Conservation (phyloP, 2,329 filamentous ascomycete genomes). For the Colletotrichum chrysophilum region DNA sequence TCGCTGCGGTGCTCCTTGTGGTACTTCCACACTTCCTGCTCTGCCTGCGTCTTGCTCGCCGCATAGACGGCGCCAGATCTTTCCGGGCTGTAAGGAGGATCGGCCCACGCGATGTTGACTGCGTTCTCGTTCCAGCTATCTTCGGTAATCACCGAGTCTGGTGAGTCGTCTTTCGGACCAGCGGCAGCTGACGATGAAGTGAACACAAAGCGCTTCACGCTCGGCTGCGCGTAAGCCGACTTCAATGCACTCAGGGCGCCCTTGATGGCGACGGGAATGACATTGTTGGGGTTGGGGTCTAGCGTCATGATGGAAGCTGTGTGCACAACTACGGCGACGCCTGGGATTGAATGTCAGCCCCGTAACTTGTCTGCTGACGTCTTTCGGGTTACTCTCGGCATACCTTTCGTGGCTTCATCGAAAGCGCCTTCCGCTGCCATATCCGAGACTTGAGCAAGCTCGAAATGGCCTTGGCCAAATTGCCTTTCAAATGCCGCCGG, state of each 20-base stretch:
- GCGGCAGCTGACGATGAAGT: slow-evolving; percentile 17
- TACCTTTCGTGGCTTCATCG: slow-evolving; percentile 42
- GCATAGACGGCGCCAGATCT: slow-evolving; percentile 33
- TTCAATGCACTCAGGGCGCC: slow-evolving; percentile 41
- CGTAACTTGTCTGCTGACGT: neutral
- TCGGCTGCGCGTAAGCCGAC: slow-evolving; percentile 43
- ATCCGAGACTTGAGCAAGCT: slow-evolving; percentile 41
- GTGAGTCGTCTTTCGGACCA: neutral
- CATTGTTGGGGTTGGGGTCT: slow-evolving; percentile 42
- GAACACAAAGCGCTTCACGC: slow-evolving; percentile 37
- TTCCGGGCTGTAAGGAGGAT: slow-evolving; percentile 27
- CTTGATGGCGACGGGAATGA: slow-evolving; percentile 42
- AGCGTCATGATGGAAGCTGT: slow-evolving; percentile 46
- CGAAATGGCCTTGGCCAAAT: slow-evolving; percentile 34
- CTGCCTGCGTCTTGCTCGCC: slow-evolving; percentile 41
- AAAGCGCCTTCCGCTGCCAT: slow-evolving; percentile 41
- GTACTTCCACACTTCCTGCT: slow-evolving; percentile 43
- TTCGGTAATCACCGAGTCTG: neutral
- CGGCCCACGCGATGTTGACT: slow-evolving; percentile 33
- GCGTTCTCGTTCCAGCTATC: slow-evolving; percentile 35
- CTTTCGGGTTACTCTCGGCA: neutral
- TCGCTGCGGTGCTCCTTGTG: slow-evolving; percentile 32
- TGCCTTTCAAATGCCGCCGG: slow-evolving; percentile 34
- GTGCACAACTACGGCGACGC: slow-evolving; percentile 44
- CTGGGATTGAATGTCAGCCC: slow-evolving; percentile 16